Percentiles rank a stretch among this genome's conserved stretches.
phyloP scores from a whole-genome alignment of 1,284 basidiomycete genomes.

The Fomitopsis schrenkii region DNA sequence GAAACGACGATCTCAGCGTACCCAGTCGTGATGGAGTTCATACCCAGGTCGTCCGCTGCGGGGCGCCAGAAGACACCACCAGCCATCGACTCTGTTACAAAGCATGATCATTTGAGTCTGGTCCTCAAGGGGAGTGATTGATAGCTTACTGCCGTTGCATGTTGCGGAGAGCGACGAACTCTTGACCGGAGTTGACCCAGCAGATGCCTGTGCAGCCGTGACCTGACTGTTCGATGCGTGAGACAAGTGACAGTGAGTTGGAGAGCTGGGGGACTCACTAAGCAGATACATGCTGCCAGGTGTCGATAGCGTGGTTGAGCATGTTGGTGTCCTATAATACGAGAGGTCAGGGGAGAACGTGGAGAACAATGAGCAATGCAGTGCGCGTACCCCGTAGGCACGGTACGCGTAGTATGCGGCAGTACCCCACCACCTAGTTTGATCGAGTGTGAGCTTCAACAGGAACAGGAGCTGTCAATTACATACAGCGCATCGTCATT shows the following conservation, averaged over 20 bases:
- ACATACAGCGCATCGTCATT: slow-evolving; percentile 41
- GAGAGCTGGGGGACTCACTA: slow-evolving; percentile 31
- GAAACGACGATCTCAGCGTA: slow-evolving; percentile 16
- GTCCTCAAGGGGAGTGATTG: too few species aligned
- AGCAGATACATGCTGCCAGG: slow-evolving; percentile 42
- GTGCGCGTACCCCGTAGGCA: slow-evolving; percentile 31
- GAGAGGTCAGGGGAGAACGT: too few species aligned
- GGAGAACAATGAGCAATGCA: too few species aligned
- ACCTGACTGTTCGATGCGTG: slow-evolving; percentile 26
- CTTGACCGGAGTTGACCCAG: slow-evolving; percentile 35
- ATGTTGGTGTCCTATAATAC: slow-evolving; percentile 25
- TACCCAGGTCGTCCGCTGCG: slow-evolving; percentile 31
- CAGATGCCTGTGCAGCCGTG: slow-evolving; percentile 33
- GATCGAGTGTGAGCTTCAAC: not conserved
- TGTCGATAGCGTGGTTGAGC: slow-evolving; percentile 39
- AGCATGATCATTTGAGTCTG: not conserved
- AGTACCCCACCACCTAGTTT: slow-evolving; percentile 43
- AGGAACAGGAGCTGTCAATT: not conserved
- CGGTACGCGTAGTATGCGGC: slow-evolving; percentile 45
- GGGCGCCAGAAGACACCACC: slow-evolving; percentile 45
- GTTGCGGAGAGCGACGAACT: slow-evolving; percentile 34
- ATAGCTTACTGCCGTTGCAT: slow-evolving; percentile 30
- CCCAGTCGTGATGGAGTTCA: slow-evolving; percentile 50
- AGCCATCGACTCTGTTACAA: slow-evolving; percentile 18
- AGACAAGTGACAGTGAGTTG: not conserved